Percentiles rank a stretch among this genome's conserved stretches.
Evolutionary conservation across 1,284 basidiomycete genomes (phyloP).

Genomic region (Ustilago shanxiensis): DNA sequence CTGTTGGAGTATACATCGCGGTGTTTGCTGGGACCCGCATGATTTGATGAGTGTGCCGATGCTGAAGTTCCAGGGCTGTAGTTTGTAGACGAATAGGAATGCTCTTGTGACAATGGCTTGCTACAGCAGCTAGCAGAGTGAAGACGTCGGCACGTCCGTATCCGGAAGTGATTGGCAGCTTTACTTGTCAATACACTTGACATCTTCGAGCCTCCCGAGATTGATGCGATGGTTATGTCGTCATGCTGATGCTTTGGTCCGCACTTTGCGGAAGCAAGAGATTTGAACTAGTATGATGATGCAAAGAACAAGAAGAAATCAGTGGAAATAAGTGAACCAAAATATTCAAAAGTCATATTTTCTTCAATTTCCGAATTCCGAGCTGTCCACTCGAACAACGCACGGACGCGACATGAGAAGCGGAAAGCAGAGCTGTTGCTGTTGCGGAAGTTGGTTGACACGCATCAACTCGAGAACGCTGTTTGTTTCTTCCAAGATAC

Average conservation of each 20-base stretch:
- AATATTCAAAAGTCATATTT: conserved; percentile 10
- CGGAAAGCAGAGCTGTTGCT: neutral
- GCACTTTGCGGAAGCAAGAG: neutral
- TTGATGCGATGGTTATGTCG: neutral
- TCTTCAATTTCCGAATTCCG: conserved; percentile 19
- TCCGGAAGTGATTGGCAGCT: neutral
- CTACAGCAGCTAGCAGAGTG: conserved; percentile 1
- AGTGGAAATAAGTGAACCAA: neutral
- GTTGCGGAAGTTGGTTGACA: neutral
- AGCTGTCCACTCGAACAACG: neutral
- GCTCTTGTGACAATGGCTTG: neutral
- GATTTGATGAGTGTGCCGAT: neutral
- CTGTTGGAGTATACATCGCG: neutral
- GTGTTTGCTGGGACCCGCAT: neutral
- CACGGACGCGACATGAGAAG: conserved; percentile 1
- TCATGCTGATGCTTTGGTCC: neutral
- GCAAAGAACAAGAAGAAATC: neutral
- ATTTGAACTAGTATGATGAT: neutral
- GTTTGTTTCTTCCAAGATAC: neutral
- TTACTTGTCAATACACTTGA: neutral
- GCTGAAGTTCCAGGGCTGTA: neutral
- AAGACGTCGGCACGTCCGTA: neutral
- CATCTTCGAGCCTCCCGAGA: too few species aligned
- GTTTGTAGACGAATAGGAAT: neutral
- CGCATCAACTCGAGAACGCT: neutral